These are phyloP conservation scores for Chaetomiaceae sp. DNA, from an alignment of 2,329 filamentous ascomycete genomes.

Conservation along the genomic window DNA sequence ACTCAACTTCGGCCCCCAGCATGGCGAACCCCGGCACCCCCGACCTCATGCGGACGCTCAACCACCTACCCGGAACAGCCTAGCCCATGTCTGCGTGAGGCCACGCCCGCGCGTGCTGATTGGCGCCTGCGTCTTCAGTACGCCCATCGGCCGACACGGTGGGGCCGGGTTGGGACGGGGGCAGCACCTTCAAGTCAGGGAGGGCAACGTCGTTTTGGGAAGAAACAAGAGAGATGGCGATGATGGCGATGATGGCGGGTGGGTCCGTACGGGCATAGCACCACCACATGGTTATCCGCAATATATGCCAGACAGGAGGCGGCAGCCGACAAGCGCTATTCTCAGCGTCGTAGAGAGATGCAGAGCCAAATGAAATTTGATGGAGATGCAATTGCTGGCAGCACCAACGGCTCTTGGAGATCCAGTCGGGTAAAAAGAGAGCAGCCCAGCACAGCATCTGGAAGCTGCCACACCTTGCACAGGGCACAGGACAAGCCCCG, in stretches of 20 bases:
- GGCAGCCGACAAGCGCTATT: slow-evolving; percentile 6
- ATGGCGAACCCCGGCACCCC: slow-evolving; percentile 12
- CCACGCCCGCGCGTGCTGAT: slow-evolving; percentile 17
- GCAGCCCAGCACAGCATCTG: not conserved
- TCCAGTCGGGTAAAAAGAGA: slow-evolving; percentile 22
- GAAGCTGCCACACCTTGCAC: slow-evolving; percentile 2
- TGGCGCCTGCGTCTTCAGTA: slow-evolving; percentile 14
- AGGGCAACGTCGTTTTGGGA: slow-evolving; percentile 2
- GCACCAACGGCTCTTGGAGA: slow-evolving; percentile 5
- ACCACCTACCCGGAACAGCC: slow-evolving; percentile 33
- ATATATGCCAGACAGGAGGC: slow-evolving; percentile 18
- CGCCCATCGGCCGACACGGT: slow-evolving; percentile 17
- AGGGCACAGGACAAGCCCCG: not conserved
- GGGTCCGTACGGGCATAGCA: not conserved
- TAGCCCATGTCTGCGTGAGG: slow-evolving; percentile 26
- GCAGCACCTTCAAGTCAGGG: not conserved
- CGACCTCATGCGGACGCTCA: slow-evolving; percentile 15
- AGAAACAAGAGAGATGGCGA: not conserved
- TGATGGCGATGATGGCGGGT: not conserved
- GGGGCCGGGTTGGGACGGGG: slow-evolving; percentile 2
- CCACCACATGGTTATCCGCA: slow-evolving; percentile 9
- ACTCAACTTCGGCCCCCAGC: not conserved
- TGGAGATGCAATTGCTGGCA: slow-evolving; percentile 6
- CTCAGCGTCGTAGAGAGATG: slow-evolving; percentile 7
- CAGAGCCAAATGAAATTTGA: slow-evolving; percentile 16